phyloP scores from a whole-genome alignment of 495 filamentous ascomycete genomes.

The Choiromyces venosus region DNA sequence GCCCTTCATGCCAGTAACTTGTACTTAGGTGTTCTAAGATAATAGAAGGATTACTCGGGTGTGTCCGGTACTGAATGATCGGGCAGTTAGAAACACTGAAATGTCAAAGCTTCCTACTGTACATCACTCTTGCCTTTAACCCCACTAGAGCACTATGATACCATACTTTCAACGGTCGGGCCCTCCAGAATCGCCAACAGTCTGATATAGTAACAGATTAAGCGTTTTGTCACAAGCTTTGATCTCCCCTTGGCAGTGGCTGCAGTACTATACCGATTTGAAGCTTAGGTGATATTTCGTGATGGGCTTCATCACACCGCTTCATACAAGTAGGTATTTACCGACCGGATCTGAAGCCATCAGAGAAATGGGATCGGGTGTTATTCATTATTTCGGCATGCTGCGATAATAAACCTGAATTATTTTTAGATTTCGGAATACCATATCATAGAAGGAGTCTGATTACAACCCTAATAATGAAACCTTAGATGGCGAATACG shows the following conservation, averaged over 20 bases:
- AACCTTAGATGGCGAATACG: neutral
- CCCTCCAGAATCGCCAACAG: neutral
- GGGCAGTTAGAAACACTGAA: neutral
- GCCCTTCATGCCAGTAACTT: too few relatives aligned
- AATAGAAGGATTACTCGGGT: neutral
- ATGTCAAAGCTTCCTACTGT: neutral
- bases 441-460: neutral
- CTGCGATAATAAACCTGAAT: neutral
- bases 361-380: neutral
- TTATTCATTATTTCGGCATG: neutral
- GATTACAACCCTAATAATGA: too few relatives aligned
- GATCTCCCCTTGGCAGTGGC: neutral
- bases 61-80: neutral
- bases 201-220: too few relatives aligned
- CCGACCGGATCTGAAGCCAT: neutral
- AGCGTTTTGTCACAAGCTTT: neutral
- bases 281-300: neutral
- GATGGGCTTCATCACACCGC: too few relatives aligned
- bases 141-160: neutral
- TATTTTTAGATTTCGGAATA: too few relatives aligned
- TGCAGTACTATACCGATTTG: neutral
- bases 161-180: neutral
- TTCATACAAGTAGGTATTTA: too few relatives aligned
- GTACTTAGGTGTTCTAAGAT: too few relatives aligned
- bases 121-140: neutral